A percentile compares a stretch with the other conserved stretches of the same genome.
Evolutionary conservation across 345 rosid species (phyloP).

Genomic region (Syzygium oleosum): DNA sequence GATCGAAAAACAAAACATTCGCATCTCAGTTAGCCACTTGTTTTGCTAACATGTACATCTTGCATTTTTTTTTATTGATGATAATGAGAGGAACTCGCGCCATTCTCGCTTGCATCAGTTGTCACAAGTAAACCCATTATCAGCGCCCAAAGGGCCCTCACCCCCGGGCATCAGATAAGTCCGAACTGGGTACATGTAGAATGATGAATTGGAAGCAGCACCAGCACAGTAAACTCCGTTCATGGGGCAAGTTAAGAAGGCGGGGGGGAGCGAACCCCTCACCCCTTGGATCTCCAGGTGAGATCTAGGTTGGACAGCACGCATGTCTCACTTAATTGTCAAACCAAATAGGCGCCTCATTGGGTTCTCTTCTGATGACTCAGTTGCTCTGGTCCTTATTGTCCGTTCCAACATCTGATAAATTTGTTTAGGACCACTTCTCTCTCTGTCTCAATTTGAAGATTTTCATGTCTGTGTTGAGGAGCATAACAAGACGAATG

Average conservation of each 20-base stretch:
- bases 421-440: background rate
- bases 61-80: background rate
- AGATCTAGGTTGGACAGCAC: background rate
- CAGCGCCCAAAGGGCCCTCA: background rate
- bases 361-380: background rate
- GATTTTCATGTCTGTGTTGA: background rate
- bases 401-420: background rate
- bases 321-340: background rate
- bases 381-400: background rate
- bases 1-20: background rate
- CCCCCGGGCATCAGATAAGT: background rate
- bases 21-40: background rate
- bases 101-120: background rate
- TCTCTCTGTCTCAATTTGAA: background rate
- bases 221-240: fast-evolving
- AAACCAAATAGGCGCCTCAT: background rate
- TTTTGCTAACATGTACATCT: background rate
- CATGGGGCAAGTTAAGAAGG: background rate
- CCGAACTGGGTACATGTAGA: background rate
- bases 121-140: background rate
- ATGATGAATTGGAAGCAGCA: background rate
- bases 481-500: background rate
- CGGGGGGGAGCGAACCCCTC: background rate
- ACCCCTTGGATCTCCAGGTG: background rate
- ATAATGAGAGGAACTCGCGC: background rate